Conservation (phyloP, 257 asterid genomes). For the Plectranthus barbatus region DNA sequence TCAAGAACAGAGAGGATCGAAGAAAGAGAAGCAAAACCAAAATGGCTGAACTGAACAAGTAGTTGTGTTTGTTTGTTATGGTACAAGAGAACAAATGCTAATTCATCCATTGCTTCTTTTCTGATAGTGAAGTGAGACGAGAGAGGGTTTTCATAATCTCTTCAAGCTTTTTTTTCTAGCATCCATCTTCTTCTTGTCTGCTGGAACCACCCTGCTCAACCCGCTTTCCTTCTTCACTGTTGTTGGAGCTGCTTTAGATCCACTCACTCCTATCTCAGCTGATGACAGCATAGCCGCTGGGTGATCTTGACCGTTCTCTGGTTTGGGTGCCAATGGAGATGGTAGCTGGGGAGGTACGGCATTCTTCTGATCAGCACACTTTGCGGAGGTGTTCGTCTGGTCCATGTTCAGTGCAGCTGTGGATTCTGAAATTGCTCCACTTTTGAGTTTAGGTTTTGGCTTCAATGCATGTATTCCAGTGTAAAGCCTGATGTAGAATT, state of each 20-base stretch:
- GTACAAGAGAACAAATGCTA: constrained; percentile 9
- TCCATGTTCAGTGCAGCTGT: constrained; percentile 52
- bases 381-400: constrained; percentile 44
- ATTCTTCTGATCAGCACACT: constrained; percentile 48
- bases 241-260: constrained; percentile 35
- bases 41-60: neutral
- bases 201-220: constrained; percentile 44
- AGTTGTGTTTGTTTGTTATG: neutral
- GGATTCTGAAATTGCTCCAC: constrained; percentile 67
- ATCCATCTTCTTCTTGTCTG: constrained; percentile 83
- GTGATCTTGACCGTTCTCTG: constrained; percentile 46
- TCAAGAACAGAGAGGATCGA: neutral
- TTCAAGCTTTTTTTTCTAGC: constrained; percentile 90
- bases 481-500: constrained; percentile 43
- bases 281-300: constrained; percentile 25
- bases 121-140: no score
- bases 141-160: constrained; percentile 44
- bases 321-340: constrained; percentile 59
- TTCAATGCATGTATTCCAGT: constrained; percentile 82
- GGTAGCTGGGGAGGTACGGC: constrained; percentile 39
- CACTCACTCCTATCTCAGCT: constrained; percentile 44
- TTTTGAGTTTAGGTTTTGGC: constrained; percentile 62
- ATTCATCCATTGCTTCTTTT: neutral
- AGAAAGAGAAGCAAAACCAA: neutral
- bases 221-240: constrained; percentile 57